These are phyloP conservation scores for Hypoxylon fragiforme DNA, from an alignment of 495 filamentous ascomycete species.

Conservation along the genomic window DNA sequence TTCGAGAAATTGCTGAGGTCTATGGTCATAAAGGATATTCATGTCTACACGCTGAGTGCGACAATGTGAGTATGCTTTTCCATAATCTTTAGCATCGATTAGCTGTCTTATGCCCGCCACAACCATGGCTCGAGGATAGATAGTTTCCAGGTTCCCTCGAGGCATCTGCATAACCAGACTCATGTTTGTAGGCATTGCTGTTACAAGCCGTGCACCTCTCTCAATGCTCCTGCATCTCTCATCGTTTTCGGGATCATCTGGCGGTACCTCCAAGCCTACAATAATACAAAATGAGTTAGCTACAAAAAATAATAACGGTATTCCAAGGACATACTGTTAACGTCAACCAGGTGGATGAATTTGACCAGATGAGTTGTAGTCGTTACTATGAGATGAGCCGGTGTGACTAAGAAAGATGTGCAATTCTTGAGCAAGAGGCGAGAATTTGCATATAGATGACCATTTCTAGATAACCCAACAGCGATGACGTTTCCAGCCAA, in stretches of 20 bases:
- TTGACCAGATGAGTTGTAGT: constrained; percentile 90
- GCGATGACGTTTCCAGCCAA: constrained; percentile 46
- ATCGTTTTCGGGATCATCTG: constrained; percentile 86
- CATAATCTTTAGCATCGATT: constrained; percentile 79
- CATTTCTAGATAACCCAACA: constrained; percentile 70
- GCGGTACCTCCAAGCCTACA: constrained; percentile 77
- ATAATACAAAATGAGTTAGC: constrained; percentile 26
- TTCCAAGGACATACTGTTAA: constrained; percentile 59
- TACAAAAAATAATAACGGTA: background rate
- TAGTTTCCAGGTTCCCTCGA: constrained; percentile 92
- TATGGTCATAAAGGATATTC: constrained; percentile 97
- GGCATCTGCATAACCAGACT: constrained; percentile 88
- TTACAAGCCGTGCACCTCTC: constrained; percentile 81
- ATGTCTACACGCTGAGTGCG: constrained; percentile 93
- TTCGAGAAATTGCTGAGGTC: constrained; percentile 77
- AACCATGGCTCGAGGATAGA: constrained; percentile 90
- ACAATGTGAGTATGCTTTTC: constrained; percentile 80
- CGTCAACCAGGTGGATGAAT: constrained; percentile 78
- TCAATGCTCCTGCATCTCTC: constrained; percentile 93
- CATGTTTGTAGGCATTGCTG: constrained; percentile 85
- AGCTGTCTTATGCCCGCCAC: constrained; percentile 81
- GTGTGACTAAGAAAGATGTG: constrained; percentile 84
- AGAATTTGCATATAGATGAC: constrained; percentile 77
- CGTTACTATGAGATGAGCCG: constrained; percentile 85
- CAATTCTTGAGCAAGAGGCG: constrained; percentile 76